Evolutionary conservation across 2,329 filamentous ascomycete species (phyloP).

Genomic region (Lasiodiplodia sp.): DNA sequence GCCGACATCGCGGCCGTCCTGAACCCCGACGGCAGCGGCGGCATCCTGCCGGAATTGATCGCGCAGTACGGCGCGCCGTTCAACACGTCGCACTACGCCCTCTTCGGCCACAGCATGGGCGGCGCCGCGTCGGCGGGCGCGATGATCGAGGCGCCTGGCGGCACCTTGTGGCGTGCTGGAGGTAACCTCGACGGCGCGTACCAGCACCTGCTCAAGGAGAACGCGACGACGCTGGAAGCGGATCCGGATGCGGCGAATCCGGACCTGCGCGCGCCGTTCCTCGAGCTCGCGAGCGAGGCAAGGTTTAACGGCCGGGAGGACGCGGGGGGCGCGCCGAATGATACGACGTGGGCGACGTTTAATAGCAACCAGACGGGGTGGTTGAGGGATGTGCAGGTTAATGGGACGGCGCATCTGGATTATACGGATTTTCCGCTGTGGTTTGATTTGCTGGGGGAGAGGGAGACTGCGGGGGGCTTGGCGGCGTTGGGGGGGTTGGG

Average conservation of each 20-base stretch:
- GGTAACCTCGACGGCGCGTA: conserved; percentile 36
- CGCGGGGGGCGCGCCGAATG: background rate
- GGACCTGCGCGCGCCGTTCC: conserved; percentile 35
- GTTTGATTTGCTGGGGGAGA: conserved; percentile 36
- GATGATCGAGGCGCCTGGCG: conserved; percentile 26
- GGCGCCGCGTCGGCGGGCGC: conserved; percentile 29
- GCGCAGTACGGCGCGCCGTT: conserved; percentile 1
- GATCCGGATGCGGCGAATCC: background rate
- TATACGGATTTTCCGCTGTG: conserved; percentile 36
- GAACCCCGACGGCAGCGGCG: conserved; percentile 28
- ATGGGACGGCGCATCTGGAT: conserved; percentile 36
- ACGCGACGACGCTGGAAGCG: conserved; percentile 31
- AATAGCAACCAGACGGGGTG: conserved; percentile 36
- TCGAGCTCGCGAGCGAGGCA: conserved; percentile 35
- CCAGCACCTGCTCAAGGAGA: conserved; percentile 13
- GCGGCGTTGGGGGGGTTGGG: background rate
- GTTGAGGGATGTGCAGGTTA: conserved; percentile 37
- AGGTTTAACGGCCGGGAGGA: conserved; percentile 22
- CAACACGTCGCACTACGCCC: conserved; percentile 14
- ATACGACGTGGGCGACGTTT: conserved; percentile 36
- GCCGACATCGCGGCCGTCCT: conserved; percentile 4
- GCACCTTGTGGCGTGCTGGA: conserved; percentile 33
- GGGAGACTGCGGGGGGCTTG: conserved; percentile 29
- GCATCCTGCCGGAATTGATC: conserved; percentile 24
- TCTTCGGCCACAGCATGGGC: conserved; percentile 19